Conservation (phyloP, 83 land plant genomes). For the Picea abies region DNA sequence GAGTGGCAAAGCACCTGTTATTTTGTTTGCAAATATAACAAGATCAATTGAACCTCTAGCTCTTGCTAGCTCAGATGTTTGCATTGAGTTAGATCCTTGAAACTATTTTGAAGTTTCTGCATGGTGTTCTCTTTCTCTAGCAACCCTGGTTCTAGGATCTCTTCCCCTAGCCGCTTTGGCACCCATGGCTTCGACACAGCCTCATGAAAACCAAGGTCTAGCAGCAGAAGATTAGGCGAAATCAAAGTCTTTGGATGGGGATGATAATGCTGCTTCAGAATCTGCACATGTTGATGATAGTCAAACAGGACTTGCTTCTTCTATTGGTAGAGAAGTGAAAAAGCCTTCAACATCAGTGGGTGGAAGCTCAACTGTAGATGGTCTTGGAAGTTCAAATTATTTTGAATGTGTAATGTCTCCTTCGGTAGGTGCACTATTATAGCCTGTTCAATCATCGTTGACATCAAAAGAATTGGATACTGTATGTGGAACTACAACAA, state of each 20-base stretch:
- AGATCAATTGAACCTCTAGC: no score
- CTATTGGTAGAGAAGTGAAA: constrained; percentile 19
- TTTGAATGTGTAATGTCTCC: constrained; percentile 29
- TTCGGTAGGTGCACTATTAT: constrained; percentile 19
- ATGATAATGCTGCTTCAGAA: constrained; percentile 27
- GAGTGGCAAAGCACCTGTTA: no score
- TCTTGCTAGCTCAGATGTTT: no score
- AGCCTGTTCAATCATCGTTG: constrained; percentile 10
- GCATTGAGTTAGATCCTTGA: no score
- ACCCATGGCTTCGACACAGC: no score
- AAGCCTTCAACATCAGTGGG: constrained; percentile 14
- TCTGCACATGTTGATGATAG: constrained; percentile 16
- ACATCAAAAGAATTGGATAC: neutral
- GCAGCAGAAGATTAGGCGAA: constrained; percentile 21
- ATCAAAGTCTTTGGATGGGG: constrained; percentile 29
- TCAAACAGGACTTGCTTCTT: constrained; percentile 22
- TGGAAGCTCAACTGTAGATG: constrained; percentile 13
- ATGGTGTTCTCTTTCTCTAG: no score
- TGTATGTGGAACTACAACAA: neutral
- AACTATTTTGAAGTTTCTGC: no score
- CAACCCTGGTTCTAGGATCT: no score
- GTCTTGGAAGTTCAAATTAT: constrained; percentile 16
- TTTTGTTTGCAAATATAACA: no score
- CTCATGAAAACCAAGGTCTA: constrained; percentile 20
- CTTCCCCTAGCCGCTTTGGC: no score